Conservation (phyloP, 352 stramenopile genomes). For the Phytophthora colocasiae region DNA sequence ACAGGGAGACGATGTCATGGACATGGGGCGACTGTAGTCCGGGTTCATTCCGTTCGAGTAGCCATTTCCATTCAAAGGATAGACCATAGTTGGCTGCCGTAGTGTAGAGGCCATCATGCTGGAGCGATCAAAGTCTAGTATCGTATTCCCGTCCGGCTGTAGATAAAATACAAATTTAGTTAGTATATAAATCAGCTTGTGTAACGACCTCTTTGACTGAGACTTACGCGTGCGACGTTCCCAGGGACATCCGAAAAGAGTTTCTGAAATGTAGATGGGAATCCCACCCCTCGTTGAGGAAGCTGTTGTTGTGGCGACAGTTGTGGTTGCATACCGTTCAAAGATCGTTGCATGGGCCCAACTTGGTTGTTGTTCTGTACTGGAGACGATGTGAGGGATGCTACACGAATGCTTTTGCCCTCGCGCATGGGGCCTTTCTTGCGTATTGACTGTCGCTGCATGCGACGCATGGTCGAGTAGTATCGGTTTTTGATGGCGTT, state of each 20-base stretch:
- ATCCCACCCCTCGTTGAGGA: conserved; percentile 41
- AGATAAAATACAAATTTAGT: conserved; percentile 20
- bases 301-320: conserved; percentile 29
- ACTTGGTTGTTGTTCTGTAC: conserved; percentile 34
- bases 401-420: conserved; percentile 82
- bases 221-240: conserved; percentile 51
- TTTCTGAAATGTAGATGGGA: conserved; percentile 66
- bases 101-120: conserved; percentile 50
- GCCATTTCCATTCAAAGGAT: conserved; percentile 29
- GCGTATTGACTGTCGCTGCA: conserved; percentile 87
- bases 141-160: conserved; percentile 33
- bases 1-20: conserved; percentile 40
- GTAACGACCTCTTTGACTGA: neutral
- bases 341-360: conserved; percentile 20
- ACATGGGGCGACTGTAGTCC: conserved; percentile 42
- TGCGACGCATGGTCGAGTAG: conserved; percentile 92
- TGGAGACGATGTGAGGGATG: conserved; percentile 58
- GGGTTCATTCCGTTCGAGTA: conserved; percentile 44
- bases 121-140: conserved; percentile 63
- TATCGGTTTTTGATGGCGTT: conserved; percentile 94
- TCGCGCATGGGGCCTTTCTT: conserved; percentile 87
- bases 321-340: conserved; percentile 31
- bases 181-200: conserved; percentile 5
- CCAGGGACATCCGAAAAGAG: conserved; percentile 51
- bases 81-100: conserved; percentile 47